Conservation (phyloP, 2,329 filamentous ascomycete species). For the Dactylellina cionopaga region DNA sequence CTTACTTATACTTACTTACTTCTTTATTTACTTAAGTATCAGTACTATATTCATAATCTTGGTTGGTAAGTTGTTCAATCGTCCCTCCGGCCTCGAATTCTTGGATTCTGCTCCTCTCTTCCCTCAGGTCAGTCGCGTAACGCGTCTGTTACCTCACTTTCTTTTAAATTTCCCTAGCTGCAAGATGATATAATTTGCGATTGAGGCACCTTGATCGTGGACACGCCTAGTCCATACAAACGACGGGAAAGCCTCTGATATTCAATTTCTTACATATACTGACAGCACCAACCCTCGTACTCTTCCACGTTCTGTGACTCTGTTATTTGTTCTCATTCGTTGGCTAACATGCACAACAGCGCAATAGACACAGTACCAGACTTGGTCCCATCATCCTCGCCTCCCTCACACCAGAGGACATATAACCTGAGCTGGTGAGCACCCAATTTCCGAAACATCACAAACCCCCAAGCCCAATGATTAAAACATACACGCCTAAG, state of each 20-base stretch:
- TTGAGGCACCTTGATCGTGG: conserved; percentile 84
- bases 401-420: too few species aligned
- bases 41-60: too few species aligned
- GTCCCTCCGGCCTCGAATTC: too few species aligned
- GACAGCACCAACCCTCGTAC: conserved; percentile 64
- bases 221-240: conserved; percentile 91
- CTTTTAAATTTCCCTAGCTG: conserved; percentile 48
- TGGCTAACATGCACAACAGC: neutral
- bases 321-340: neutral
- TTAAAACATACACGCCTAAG: conserved; percentile 72
- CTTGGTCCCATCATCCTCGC: too few species aligned
- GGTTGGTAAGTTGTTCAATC: too few species aligned
- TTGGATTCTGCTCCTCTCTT: conserved; percentile 47
- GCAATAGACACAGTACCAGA: too few species aligned
- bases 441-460: too few species aligned
- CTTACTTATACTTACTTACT: too few species aligned
- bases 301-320: neutral
- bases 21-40: too few species aligned
- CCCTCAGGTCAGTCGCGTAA: too few species aligned
- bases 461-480: conserved; percentile 68
- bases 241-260: conserved; percentile 76
- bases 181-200: conserved; percentile 99
- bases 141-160: conserved; percentile 56
- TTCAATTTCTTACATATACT: conserved; percentile 99
- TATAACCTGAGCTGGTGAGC: neutral